Conservation (phyloP, 768 basidiomycete genomes). For the Termitomyces sp. region DNA sequence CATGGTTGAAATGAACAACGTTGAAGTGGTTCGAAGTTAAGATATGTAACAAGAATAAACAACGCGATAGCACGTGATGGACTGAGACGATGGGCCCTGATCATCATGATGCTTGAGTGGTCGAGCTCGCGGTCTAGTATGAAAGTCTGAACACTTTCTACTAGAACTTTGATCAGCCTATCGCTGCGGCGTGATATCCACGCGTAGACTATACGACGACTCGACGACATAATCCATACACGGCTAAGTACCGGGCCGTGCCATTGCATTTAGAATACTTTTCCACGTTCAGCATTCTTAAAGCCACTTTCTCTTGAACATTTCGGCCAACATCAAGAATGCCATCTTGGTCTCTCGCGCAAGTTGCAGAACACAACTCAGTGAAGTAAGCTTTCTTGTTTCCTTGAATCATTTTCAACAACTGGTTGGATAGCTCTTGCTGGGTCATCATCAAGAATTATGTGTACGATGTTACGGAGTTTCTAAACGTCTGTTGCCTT, state of each 20-base stretch:
- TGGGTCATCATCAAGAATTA: conserved; percentile 79
- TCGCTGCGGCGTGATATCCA: not conserved
- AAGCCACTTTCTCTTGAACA: not conserved
- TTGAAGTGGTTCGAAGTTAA: conserved; percentile 14
- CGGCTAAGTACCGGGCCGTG: not conserved
- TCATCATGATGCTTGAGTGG: not conserved
- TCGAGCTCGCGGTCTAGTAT: too few species aligned
- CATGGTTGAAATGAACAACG: conserved; percentile 24
- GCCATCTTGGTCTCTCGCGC: conserved; percentile 43
- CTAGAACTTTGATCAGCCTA: too few species aligned
- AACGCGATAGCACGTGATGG: conserved; percentile 20
- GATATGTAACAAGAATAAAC: conserved; percentile 14
- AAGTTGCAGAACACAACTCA: conserved; percentile 59
- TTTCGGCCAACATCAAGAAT: conserved; percentile 23
- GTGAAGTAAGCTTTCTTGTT: conserved; percentile 30
- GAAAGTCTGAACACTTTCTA: too few species aligned
- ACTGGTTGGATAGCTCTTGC: conserved; percentile 48
- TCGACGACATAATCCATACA: not conserved
- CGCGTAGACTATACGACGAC: not conserved
- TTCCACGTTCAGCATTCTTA: not conserved
- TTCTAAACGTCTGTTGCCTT: conserved; percentile 45
- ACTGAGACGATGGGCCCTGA: not conserved
- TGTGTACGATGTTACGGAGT: conserved; percentile 86
- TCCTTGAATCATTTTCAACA: conserved; percentile 6
- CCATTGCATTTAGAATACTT: not conserved